Conservation (phyloP, 73 alveolate genomes). For the Blepharisma stoltei region DNA sequence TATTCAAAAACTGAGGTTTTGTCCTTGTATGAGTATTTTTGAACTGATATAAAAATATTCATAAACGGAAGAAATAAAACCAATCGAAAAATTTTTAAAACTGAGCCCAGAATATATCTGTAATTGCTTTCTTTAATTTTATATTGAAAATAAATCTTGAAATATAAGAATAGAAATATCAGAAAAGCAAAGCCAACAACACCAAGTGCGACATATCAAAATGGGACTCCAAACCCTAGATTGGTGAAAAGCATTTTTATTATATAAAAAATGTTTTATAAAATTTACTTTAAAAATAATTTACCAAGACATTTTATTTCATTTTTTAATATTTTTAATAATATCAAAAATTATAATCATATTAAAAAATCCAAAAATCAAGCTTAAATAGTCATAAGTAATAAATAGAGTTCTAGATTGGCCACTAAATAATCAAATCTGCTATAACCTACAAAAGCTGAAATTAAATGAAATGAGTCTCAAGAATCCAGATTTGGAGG, state of each 20-base stretch:
- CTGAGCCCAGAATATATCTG: not conserved
- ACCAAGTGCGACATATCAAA: not conserved
- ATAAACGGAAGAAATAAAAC: not conserved
- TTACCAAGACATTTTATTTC: too few species aligned
- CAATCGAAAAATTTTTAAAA: not conserved
- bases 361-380: too few species aligned
- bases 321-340: too few species aligned
- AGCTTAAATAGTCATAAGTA: too few species aligned
- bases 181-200: not conserved
- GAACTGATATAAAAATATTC: not conserved
- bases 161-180: not conserved
- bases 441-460: not conserved
- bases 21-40: not conserved
- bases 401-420: too few species aligned
- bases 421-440: not conserved
- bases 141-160: not conserved
- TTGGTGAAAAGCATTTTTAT: too few species aligned
- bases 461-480: not conserved
- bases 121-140: not conserved
- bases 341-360: too few species aligned
- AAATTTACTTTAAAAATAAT: too few species aligned
- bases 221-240: not conserved
- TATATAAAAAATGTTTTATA: too few species aligned
- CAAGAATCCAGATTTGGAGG: not conserved
- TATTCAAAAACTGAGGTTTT: not conserved